A percentile compares a stretch with the other conserved stretches of the same genome.
phyloP scores from a whole-genome alignment of 345 rosid genomes.

The Ceriops zippeliana region DNA sequence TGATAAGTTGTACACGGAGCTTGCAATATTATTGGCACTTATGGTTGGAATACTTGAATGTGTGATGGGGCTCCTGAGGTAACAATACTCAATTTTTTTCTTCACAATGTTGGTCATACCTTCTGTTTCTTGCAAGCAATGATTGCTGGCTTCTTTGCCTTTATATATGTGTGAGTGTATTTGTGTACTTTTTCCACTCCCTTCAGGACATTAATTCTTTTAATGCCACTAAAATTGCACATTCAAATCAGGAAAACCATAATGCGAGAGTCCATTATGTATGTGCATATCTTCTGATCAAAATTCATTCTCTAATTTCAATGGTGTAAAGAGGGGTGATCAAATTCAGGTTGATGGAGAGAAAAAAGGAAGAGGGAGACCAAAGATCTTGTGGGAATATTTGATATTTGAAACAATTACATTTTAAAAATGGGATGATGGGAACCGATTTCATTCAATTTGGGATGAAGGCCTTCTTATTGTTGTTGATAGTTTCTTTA shows the following conservation, averaged over 20 bases:
- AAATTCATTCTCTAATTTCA: constrained; percentile 1
- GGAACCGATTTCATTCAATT: no score
- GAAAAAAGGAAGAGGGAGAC: no score
- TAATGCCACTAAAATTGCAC: not conserved
- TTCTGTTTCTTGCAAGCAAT: not conserved
- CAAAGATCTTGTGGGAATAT: no score
- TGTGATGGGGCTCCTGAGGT: constrained; percentile 93
- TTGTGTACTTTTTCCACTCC: not conserved
- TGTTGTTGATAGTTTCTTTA: not conserved
- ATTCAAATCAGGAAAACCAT: constrained; percentile 3
- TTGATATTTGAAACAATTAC: no score
- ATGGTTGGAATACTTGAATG: constrained; percentile 95
- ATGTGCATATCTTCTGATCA: not conserved
- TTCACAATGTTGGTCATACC: not conserved
- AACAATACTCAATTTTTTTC: constrained; percentile 12
- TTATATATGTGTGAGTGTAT: not conserved
- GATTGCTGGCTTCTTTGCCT: not conserved
- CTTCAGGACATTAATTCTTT: not conserved
- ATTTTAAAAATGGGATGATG: no score
- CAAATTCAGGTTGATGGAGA: no score
- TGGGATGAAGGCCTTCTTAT: no score
- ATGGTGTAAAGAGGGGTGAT: not conserved
- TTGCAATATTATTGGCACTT: constrained; percentile 83
- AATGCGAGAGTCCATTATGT: constrained; percentile 1
- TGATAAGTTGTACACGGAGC: constrained; percentile 73